Conservation (phyloP, 768 basidiomycete genomes). For the Clitopilus passeckerianus region DNA sequence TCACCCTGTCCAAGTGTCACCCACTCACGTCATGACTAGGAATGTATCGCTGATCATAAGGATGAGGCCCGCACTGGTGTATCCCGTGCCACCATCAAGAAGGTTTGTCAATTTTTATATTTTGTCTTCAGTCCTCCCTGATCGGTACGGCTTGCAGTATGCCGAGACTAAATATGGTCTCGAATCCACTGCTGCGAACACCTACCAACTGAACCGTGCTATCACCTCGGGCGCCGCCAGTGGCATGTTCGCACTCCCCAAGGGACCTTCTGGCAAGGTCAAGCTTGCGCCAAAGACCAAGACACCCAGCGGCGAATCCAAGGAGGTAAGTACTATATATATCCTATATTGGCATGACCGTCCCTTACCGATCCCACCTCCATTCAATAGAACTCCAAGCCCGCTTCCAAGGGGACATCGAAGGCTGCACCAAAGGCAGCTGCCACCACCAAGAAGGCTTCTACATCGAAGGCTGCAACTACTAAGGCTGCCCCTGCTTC, state of each 20-base stretch:
- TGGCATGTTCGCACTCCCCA: slow-evolving; percentile 32
- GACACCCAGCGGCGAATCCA: slow-evolving; percentile 35
- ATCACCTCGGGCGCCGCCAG: slow-evolving; percentile 63
- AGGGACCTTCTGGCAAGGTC: slow-evolving; percentile 54
- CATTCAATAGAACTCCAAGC: slow-evolving; percentile 39
- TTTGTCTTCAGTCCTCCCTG: slow-evolving; percentile 2
- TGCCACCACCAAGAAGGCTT: neutral
- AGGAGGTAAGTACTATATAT: slow-evolving; percentile 47
- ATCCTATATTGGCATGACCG: neutral
- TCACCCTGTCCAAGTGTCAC: neutral
- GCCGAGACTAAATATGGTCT: slow-evolving; percentile 81
- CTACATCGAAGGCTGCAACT: slow-evolving; percentile 8
- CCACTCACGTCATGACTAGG: slow-evolving; percentile 34
- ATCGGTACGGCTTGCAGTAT: slow-evolving; percentile 41
- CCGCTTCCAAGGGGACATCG: slow-evolving; percentile 28
- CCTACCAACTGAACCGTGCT: slow-evolving; percentile 69
- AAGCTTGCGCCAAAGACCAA: slow-evolving; percentile 58
- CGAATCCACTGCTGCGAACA: slow-evolving; percentile 61
- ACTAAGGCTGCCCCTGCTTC: slow-evolving; percentile 25
- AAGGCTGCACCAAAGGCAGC: slow-evolving; percentile 20
- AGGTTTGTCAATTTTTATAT: slow-evolving; percentile 40
- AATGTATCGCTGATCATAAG: slow-evolving; percentile 63
- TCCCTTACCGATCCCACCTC: slow-evolving; percentile 3
- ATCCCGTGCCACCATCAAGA: slow-evolving; percentile 77
- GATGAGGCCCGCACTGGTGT: slow-evolving; percentile 70